phyloP scores from a whole-genome alignment of 1,284 basidiomycete genomes.

The Heimioporus retisporus region DNA sequence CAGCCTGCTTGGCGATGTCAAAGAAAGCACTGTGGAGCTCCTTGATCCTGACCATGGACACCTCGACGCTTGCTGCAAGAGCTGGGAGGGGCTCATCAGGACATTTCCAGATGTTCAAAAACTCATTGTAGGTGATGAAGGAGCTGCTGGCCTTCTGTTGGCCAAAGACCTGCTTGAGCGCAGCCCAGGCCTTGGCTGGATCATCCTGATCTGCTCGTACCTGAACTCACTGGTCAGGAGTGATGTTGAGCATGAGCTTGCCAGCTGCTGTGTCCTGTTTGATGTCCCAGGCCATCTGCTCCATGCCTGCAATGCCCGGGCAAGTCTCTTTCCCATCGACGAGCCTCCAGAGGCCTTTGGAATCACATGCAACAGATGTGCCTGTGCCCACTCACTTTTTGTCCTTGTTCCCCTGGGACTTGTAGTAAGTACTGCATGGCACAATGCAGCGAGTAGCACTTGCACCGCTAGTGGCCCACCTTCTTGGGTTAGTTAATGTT shows the following conservation, averaged over 20 bases:
- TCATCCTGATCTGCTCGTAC: background rate
- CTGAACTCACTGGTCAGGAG: background rate
- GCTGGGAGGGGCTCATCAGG: constrained; percentile 42
- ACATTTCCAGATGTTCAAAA: constrained; percentile 21
- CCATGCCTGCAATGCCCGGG: background rate
- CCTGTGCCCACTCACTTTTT: too few relatives aligned
- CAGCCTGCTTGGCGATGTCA: background rate
- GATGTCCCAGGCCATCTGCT: background rate
- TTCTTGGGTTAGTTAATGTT: too few relatives aligned
- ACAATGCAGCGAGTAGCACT: too few relatives aligned
- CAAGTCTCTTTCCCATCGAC: background rate
- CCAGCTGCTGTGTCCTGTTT: background rate
- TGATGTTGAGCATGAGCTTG: background rate
- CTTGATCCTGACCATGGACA: constrained; percentile 5
- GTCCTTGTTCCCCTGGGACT: too few relatives aligned
- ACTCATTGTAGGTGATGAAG: background rate
- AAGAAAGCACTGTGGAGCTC: constrained; percentile 32
- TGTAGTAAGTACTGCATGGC: too few relatives aligned
- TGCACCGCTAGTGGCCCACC: too few relatives aligned
- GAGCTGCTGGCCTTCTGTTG: constrained; percentile 17
- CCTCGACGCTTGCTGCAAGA: constrained; percentile 20
- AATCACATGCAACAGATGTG: too few relatives aligned
- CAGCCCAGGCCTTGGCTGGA: too few relatives aligned
- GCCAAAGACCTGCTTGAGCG: too few relatives aligned
- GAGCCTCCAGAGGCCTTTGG: background rate